Conservation (phyloP, 805 yeast genomes). For the Jamesozyma hellenica region DNA sequence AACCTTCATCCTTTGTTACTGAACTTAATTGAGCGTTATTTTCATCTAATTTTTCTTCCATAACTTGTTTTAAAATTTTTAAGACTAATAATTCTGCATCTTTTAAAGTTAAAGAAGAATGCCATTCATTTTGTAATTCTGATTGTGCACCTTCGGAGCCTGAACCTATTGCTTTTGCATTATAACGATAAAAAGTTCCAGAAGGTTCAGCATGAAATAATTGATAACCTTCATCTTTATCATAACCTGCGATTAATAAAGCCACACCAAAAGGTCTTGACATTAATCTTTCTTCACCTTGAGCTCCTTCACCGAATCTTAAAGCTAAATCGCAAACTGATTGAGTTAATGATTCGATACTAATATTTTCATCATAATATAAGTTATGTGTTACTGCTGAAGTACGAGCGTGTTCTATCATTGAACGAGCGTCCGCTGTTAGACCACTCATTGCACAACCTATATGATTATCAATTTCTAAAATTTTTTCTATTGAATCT, state of each 20-base stretch:
- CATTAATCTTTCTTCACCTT: conserved; percentile 86
- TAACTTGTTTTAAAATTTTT: conserved; percentile 89
- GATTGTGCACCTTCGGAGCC: conserved; percentile 99
- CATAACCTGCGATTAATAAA: conserved; percentile 86
- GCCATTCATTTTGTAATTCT: conserved; percentile 93
- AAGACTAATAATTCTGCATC: conserved; percentile 89
- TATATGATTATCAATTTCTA: conserved; percentile 85
- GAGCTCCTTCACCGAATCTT: conserved; percentile 94
- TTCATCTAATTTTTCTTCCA: conserved; percentile 96
- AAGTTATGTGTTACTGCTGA: conserved; percentile 77
- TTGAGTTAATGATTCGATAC: conserved; percentile 89
- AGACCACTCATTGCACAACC: conserved; percentile 99
- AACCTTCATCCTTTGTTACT: conserved; percentile 80
- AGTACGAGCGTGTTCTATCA: conserved; percentile 97
- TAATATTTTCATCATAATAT: conserved; percentile 85
- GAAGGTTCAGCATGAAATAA: conserved; percentile 98
- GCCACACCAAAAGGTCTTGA: conserved; percentile 99
- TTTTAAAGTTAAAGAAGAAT: conserved; percentile 75
- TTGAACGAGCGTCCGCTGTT: conserved; percentile 96
- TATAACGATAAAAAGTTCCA: conserved; percentile 94
- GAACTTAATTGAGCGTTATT: conserved; percentile 91
- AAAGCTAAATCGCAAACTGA: conserved; percentile 94
- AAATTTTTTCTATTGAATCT: conserved; percentile 88
- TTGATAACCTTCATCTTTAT: conserved; percentile 89
- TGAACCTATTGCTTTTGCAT: conserved; percentile 97